A percentile compares a stretch with the other conserved stretches of the same genome.
Evolutionary conservation across 75 land plant species (phyloP).

Genomic region (Chamaecyparis obtusa): DNA sequence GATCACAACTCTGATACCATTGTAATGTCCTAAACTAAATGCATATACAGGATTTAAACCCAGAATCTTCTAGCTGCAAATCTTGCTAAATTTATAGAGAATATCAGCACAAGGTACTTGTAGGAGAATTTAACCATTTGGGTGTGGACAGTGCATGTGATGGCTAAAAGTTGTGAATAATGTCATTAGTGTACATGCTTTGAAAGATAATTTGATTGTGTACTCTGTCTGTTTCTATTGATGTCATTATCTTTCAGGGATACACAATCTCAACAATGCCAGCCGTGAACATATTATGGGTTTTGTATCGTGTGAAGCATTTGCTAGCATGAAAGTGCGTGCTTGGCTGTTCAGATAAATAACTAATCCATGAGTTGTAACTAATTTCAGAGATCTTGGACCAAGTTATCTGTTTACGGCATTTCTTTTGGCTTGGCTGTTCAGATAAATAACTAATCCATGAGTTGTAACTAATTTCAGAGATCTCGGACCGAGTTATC

Average conservation of each 20-base stretch:
- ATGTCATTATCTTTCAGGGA: background rate
- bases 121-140: background rate
- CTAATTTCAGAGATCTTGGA: background rate
- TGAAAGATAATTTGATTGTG: background rate
- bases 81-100: background rate
- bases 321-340: background rate
- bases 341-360: background rate
- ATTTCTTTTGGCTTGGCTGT: slow-evolving; percentile 1
- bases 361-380: background rate
- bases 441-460: background rate
- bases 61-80: no score
- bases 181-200: background rate
- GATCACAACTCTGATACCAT: no score
- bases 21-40: no score
- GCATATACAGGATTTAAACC: no score
- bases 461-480: background rate
- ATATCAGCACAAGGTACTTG: no score
- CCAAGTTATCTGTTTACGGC: background rate
- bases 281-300: background rate
- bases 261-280: background rate
- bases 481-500: background rate
- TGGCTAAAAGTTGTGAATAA: background rate
- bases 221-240: background rate
- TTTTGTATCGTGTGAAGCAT: background rate
- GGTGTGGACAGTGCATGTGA: background rate